phyloP scores from a whole-genome alignment of 306 rosid genomes.

The Cicer pinnatifidum region DNA sequence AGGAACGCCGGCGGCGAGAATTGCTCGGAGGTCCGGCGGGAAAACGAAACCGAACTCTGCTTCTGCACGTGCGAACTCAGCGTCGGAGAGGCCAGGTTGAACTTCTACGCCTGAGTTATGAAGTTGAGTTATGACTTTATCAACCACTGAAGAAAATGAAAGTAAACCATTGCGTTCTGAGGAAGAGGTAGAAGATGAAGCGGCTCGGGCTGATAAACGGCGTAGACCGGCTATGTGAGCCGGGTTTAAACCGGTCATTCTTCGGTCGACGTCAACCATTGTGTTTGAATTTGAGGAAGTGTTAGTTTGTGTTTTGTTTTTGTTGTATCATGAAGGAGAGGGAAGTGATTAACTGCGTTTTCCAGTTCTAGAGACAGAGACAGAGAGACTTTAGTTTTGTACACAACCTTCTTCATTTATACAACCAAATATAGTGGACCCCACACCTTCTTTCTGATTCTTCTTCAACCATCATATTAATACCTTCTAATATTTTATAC shows the following conservation, averaged over 20 bases:
- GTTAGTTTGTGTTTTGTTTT: background rate
- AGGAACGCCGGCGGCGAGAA: constrained; percentile 85
- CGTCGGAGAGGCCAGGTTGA: constrained; percentile 72
- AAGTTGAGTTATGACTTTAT: constrained; percentile 69
- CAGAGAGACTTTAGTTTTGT: too few relatives aligned
- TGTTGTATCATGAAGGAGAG: background rate
- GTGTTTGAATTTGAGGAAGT: constrained; percentile 1
- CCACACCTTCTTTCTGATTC: too few relatives aligned
- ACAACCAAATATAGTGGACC: too few relatives aligned
- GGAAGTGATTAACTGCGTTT: background rate
- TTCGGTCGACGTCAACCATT: constrained; percentile 99
- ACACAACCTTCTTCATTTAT: too few relatives aligned
- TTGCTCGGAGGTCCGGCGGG: constrained; percentile 92
- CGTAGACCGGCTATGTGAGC: constrained; percentile 91
- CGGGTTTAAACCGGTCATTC: constrained; percentile 96
- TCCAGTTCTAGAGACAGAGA: too few relatives aligned
- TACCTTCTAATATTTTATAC: too few relatives aligned
- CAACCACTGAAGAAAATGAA: constrained; percentile 74
- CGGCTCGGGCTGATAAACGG: constrained; percentile 94
- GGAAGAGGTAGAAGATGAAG: constrained; percentile 56
- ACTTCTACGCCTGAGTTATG: constrained; percentile 71
- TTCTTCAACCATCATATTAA: too few relatives aligned
- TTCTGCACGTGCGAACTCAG: constrained; percentile 90
- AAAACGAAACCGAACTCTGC: constrained; percentile 90
- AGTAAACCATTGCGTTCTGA: constrained; percentile 71